Evolutionary conservation across 2,329 filamentous ascomycete species (phyloP), one percentile per base, ranked within the genome.

Genomic region (Calcarisporium arbuscula): DNA sequence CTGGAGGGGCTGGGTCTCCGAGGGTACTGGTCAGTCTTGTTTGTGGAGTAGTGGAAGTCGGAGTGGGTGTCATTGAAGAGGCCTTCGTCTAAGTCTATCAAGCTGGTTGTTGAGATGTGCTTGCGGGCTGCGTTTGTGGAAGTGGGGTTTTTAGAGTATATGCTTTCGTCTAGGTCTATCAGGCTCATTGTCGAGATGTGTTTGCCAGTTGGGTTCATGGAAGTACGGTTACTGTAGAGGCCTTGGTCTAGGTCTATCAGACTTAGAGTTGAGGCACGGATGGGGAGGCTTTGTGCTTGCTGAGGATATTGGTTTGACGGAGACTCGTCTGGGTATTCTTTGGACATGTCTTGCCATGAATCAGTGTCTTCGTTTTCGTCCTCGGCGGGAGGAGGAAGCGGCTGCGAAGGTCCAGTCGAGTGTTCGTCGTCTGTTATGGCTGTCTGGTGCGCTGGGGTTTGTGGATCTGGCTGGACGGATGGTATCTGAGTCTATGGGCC

Each of bases 401-500:
- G n/a, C n/a, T n/a, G n/a, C n/a, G n/a, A n/a, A n/a, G n/a, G n/a
- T n/a, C n/a, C n/a, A n/a, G n/a, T n/a, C n/a, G n/a, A n/a, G n/a
- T n/a, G n/a, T n/a, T n/a, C n/a, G n/a, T 29, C 57, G 28, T 67
- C 54, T 8, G 64, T 58, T 4, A 68, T 47, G 7, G 64, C 64
- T n/a, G 67, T 50, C 36, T 68, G 64, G 4, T 64, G 67, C n/a
- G 46, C 37, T 11, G 53, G 56, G n/a, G n/a, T n/a, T n/a, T n/a
- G n/a, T n/a, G n/a, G n/a, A n/a, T n/a, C n/a, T n/a, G n/a, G n/a
- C n/a, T n/a, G n/a, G n/a, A n/a, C n/a, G n/a, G n/a, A n/a, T n/a
- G n/a, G n/a, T n/a, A n/a, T n/a, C n/a, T n/a, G n/a, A n/a, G n/a
- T n/a, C n/a, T n/a, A n/a, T n/a, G n/a, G n/a, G n/a, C n/a, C n/a